A percentile compares a stretch with the other conserved stretches of the same genome.
Evolutionary conservation across 169 alveolate genomes (phyloP).

Genomic region (Eimeria falciformis): DNA sequence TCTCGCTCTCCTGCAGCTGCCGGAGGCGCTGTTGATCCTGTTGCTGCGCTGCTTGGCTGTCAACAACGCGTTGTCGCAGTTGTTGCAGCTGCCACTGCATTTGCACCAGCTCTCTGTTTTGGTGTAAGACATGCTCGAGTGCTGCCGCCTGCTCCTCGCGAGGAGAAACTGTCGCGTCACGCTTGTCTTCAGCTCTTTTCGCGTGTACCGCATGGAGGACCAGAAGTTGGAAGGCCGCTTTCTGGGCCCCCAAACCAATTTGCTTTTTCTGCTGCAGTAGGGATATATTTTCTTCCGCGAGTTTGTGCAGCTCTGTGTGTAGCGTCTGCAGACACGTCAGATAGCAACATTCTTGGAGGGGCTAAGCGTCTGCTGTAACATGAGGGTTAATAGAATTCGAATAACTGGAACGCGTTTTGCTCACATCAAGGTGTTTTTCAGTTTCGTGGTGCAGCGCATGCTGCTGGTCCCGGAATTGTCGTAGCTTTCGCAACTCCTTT

Average conservation of each 20-base stretch:
- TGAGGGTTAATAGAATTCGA: too few relatives aligned
- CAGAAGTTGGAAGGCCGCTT: neutral
- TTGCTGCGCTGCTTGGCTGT: neutral
- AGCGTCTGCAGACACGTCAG: neutral
- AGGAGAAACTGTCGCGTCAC: constrained; percentile 12
- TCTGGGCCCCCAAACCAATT: neutral
- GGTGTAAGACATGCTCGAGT: neutral
- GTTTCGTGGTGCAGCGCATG: constrained; percentile 2
- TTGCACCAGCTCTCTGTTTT: constrained; percentile 26
- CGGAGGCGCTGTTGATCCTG: constrained; percentile 1
- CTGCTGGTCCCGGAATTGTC: neutral
- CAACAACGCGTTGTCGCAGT: constrained; percentile 5
- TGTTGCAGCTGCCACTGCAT: constrained; percentile 33
- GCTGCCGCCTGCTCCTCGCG: neutral
- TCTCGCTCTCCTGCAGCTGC: neutral
- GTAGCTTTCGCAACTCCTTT: constrained; percentile 12
- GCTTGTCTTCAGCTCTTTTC: neutral
- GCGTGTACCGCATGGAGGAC: neutral
- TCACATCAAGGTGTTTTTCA: constrained; percentile 10
- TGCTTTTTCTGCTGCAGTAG: neutral
- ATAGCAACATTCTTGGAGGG: neutral
- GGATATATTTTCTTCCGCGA: neutral
- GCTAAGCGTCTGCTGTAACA: neutral
- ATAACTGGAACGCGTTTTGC: neutral
- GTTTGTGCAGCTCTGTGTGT: constrained; percentile 6